Base-by-base conservation (phyloP, 495 filamentous ascomycete genomes). In the Hypoxylon rickii region DNA sequence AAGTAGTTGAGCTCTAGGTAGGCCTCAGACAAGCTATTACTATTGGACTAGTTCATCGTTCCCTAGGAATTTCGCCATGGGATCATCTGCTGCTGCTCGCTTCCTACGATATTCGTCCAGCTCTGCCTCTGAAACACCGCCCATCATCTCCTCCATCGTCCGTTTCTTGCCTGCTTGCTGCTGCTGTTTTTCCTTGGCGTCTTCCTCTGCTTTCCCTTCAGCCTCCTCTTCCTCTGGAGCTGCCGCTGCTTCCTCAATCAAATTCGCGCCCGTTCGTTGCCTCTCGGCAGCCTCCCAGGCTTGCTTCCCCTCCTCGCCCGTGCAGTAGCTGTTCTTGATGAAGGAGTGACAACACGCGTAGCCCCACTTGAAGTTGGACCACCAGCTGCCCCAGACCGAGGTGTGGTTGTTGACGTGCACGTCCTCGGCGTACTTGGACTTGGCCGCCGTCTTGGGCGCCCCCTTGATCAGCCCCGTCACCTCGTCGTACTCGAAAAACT, bases 351-450 rank as follows among this genome's bases (percentile, higher is more conserved):
- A 98, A 73, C 94, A 98, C 18, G 89, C 82, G 70, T 96, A 98
- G n/a, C 95, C 94, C 94, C 94, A 98, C 72, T 87, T 78, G 74
- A 96, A 97, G 50, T 90, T 84, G 34, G 83, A 80, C 94, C 94
- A 98, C 94, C 94, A 98, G 66, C 91, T 96, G 29, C 94, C 94
- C 89, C 92, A 98, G 1, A 96, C 90, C 0, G 88, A 84, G 16
- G 84, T 90, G 68, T 98, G 94, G 63, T 98, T 98, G 74, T 96
- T 93, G 70, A 83, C 77, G 56, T 90, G 74, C 3, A 96, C 79
- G 60, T 98, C 90, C 63, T 98, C 94, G 1, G 85, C 71, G 63
- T 97, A 97, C 65, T 97, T 97, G 15, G 88, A 93, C 68, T 88
- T 94, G 16, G 84, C 84, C 17, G 77, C 79, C 29, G 78, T 80